These are phyloP conservation scores for Papiliotrema nemorosa DNA, from an alignment of 1,284 basidiomycete species.

Conservation along the genomic window DNA sequence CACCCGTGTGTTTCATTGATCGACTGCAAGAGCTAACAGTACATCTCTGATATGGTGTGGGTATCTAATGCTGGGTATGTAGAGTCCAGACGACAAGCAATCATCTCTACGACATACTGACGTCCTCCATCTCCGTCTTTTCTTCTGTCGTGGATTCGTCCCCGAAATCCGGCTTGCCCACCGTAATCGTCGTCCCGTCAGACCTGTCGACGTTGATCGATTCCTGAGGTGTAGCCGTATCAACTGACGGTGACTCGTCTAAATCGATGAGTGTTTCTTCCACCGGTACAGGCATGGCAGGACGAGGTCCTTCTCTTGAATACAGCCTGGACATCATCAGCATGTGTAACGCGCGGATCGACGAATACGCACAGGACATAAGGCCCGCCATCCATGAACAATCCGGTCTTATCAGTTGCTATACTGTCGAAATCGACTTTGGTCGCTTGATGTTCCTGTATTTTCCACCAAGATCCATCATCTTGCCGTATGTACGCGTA, in stretches of 20 bases:
- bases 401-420: slow-evolving; percentile 30
- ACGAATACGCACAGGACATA: slow-evolving; percentile 22
- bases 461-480: slow-evolving; percentile 36
- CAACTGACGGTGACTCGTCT: background rate
- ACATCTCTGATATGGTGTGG: background rate
- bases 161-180: background rate
- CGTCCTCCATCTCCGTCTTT: too few species aligned
- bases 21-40: background rate
- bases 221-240: background rate
- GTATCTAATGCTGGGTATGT: background rate
- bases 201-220: background rate
- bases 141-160: too few species aligned
- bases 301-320: slow-evolving; percentile 24
- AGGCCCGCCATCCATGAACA: slow-evolving; percentile 44
- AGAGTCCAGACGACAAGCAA: too few species aligned
- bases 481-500: slow-evolving; percentile 32
- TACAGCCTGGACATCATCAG: slow-evolving; percentile 16
- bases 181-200: background rate
- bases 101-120: too few species aligned
- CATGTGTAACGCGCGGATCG: slow-evolving; percentile 4
- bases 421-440: slow-evolving; percentile 30
- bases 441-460: slow-evolving; percentile 30
- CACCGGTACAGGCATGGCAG: background rate
- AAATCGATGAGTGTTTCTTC: background rate
- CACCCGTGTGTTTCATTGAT: too few species aligned